These are phyloP conservation scores for Penicillium sp. DNA, from an alignment of 2,329 filamentous ascomycete genomes.

Conservation along the genomic window DNA sequence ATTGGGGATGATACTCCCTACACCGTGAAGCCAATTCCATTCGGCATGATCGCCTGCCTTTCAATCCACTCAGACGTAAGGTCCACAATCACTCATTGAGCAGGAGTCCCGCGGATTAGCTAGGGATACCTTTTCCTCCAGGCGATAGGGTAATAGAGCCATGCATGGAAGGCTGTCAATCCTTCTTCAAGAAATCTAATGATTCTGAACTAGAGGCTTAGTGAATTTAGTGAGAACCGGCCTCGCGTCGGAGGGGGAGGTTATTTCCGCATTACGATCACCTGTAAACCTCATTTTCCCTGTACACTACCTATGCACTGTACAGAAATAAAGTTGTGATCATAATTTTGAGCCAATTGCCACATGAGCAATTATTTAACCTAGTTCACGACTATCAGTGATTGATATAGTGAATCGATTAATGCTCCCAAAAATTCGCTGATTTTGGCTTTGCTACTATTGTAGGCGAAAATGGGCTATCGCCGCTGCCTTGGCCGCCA, in stretches of 20 bases:
- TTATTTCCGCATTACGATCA: neutral
- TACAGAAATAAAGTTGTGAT: neutral
- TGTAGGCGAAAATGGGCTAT: neutral
- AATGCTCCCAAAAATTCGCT: conserved; percentile 2
- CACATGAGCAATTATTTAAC: neutral
- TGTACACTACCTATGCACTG: neutral
- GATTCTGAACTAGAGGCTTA: conserved; percentile 1
- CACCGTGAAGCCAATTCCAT: neutral
- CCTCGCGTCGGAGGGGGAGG: conserved; percentile 2
- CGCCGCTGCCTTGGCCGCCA: conserved; percentile 15
- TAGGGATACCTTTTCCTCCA: neutral
- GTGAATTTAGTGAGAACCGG: neutral
- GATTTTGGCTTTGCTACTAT: conserved; percentile 14
- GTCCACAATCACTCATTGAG: neutral
- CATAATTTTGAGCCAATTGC: neutral
- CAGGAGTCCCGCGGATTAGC: neutral
- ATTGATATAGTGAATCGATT: neutral
- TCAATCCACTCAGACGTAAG: neutral
- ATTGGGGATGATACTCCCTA: conserved; percentile 5
- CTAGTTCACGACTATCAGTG: neutral
- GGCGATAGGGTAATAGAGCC: neutral
- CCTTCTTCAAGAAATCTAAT: conserved; percentile 18
- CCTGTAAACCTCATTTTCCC: neutral
- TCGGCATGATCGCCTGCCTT: conserved; percentile 2
- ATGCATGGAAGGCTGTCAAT: conserved; percentile 31